phyloP scores from a whole-genome alignment of 345 rosid genomes.

The Bruguiera parviflora region DNA sequence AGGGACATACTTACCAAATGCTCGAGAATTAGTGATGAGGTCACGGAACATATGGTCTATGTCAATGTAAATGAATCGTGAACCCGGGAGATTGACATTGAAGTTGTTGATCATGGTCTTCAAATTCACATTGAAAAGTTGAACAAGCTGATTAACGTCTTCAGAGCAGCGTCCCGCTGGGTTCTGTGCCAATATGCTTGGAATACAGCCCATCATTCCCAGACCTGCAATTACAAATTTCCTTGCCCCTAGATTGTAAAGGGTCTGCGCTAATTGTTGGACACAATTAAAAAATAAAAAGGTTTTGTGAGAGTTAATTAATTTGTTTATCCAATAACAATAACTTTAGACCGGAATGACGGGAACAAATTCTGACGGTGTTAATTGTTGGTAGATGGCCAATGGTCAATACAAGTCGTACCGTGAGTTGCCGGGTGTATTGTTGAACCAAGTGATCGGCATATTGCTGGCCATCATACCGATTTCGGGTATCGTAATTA shows the following conservation, averaged over 20 bases:
- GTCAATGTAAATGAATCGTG: constrained; percentile 62
- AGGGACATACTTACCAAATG: constrained; percentile 47
- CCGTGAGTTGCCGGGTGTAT: constrained; percentile 67
- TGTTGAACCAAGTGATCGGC: constrained; percentile 68
- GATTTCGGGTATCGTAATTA: constrained; percentile 66
- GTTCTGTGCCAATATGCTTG: constrained; percentile 85
- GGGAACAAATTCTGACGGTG: no score
- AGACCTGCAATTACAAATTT: constrained; percentile 78
- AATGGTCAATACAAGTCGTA: constrained; percentile 18
- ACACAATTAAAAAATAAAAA: background rate
- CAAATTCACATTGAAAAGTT: constrained; percentile 75
- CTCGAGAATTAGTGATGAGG: constrained; percentile 41
- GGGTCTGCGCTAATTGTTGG: constrained; percentile 4
- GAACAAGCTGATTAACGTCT: constrained; percentile 66
- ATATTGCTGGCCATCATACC: constrained; percentile 64
- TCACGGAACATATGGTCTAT: constrained; percentile 59
- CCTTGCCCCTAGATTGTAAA: constrained; percentile 83
- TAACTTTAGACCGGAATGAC: no score
- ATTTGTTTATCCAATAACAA: no score
- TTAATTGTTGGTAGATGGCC: no score
- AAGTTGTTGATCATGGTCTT: constrained; percentile 72
- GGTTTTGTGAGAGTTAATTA: no score
- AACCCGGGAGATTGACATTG: constrained; percentile 55
- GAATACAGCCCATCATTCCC: constrained; percentile 95
- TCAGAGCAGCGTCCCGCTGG: constrained; percentile 64